phyloP scores from a whole-genome alignment of 1,284 basidiomycete genomes.

The Pseudozyma thailandica region DNA sequence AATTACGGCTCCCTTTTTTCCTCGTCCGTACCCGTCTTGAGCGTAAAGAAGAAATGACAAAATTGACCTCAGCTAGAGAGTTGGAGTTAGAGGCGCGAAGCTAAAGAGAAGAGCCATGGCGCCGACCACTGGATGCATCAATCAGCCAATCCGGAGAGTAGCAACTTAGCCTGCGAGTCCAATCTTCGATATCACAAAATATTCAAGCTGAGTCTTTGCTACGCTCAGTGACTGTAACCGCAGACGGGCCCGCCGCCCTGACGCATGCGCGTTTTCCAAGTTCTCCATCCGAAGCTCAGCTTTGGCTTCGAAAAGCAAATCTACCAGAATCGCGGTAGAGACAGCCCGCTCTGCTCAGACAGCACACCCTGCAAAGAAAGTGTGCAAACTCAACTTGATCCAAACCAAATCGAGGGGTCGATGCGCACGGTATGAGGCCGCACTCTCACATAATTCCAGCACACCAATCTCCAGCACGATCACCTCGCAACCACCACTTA shows the following conservation, averaged over 20 bases:
- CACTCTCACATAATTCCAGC: slow-evolving; percentile 4
- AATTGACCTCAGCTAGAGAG: too few relatives aligned
- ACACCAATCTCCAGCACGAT: slow-evolving; percentile 4
- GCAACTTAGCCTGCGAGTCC: too few relatives aligned
- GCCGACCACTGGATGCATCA: too few relatives aligned
- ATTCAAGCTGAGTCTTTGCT: neutral
- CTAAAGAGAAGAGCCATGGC: too few relatives aligned
- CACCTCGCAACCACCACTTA: slow-evolving; percentile 19
- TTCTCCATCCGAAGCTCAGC: slow-evolving; percentile 13
- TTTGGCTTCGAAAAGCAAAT: neutral
- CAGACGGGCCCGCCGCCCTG: slow-evolving; percentile 6
- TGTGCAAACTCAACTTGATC: slow-evolving; percentile 8
- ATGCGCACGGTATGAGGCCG: slow-evolving; percentile 13
- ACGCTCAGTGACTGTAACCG: neutral
- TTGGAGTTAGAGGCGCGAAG: too few relatives aligned
- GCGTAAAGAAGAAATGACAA: neutral
- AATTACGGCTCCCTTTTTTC: too few relatives aligned
- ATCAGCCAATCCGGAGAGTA: slow-evolving; percentile 12
- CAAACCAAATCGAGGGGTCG: slow-evolving; percentile 20
- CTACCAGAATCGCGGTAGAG: neutral
- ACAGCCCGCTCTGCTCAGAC: neutral
- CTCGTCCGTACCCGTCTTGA: neutral
- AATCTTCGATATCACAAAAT: slow-evolving; percentile 7
- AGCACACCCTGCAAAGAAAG: too few relatives aligned
- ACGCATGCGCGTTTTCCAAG: slow-evolving; percentile 7